Evolutionary conservation across 2,329 filamentous ascomycete genomes (phyloP).

Genomic region (Calonectria naviculata): DNA sequence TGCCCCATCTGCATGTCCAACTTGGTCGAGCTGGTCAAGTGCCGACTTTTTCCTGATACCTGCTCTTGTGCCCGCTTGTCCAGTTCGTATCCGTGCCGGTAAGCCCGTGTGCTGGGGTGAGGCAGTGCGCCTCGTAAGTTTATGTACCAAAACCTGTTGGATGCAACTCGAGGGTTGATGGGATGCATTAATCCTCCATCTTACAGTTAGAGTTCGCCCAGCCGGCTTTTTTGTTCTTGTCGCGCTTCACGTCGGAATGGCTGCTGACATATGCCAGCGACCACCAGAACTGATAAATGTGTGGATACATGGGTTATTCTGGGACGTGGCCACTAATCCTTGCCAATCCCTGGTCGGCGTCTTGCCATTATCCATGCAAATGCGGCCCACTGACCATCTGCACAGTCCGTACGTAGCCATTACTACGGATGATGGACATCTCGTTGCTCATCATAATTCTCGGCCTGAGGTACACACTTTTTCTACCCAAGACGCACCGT

Average conservation of each 20-base stretch:
- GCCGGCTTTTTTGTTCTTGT: neutral
- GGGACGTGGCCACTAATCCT: neutral
- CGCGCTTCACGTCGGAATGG: neutral
- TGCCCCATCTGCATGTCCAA: constrained; percentile 1
- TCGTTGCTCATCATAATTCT: neutral
- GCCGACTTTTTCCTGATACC: neutral
- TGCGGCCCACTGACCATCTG: neutral
- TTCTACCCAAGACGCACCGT: neutral
- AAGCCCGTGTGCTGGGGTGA: constrained; percentile 1
- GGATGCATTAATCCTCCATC: neutral
- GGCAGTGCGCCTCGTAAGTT: constrained; percentile 13
- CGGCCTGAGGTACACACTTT: neutral
- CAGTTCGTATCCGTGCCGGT: constrained; percentile 22
- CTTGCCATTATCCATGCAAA: constrained; percentile 2
- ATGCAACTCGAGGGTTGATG: neutral
- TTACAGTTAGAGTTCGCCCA: neutral
- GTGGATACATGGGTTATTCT: constrained; percentile 14
- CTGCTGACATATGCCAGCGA: constrained; percentile 19
- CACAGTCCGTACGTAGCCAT: constrained; percentile 6
- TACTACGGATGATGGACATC: neutral
- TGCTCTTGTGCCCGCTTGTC: neutral
- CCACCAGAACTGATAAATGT: neutral
- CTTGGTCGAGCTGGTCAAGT: constrained; percentile 7
- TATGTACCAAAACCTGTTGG: neutral
- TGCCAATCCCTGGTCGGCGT: neutral